A percentile compares a stretch with the other conserved stretches of the same genome.
These are phyloP conservation scores for Cadophora sp. DNA, from an alignment of 2,329 filamentous ascomycete genomes.

Conservation along the genomic window DNA sequence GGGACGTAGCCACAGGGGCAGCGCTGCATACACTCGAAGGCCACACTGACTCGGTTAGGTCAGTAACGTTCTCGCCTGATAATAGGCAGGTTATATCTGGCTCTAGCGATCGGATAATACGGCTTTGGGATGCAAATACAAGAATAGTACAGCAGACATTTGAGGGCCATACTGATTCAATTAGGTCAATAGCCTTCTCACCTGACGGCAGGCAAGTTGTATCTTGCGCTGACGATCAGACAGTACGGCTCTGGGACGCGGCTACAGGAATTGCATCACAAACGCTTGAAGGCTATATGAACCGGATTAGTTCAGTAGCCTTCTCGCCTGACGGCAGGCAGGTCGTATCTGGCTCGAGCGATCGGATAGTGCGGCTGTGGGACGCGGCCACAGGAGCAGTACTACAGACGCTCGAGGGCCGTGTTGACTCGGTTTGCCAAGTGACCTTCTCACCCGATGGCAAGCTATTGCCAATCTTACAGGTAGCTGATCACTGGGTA, in stretches of 20 bases:
- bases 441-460: constrained; percentile 23
- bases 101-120: constrained; percentile 10
- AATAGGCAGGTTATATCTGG: not conserved
- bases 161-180: not conserved
- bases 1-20: constrained; percentile 21
- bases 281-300: not conserved
- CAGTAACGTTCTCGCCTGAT: constrained; percentile 18
- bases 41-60: not conserved
- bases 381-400: constrained; percentile 12
- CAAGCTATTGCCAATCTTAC: not conserved
- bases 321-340: constrained; percentile 19
- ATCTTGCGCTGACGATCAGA: not conserved
- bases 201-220: not conserved
- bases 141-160: constrained; percentile 3
- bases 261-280: constrained; percentile 13
- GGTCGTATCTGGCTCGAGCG: not conserved
- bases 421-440: no score
- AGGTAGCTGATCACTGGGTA: no score
- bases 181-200: constrained; percentile 21
- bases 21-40: constrained; percentile 7
- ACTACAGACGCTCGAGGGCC: no score
- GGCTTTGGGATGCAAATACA: constrained; percentile 24
- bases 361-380: constrained; percentile 20
- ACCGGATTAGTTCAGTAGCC: not conserved
- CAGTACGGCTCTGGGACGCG: constrained; percentile 8